These are phyloP conservation scores for Lolium rigidum DNA, from an alignment of 176 grass and related monocot genomes.

Conservation along the genomic window DNA sequence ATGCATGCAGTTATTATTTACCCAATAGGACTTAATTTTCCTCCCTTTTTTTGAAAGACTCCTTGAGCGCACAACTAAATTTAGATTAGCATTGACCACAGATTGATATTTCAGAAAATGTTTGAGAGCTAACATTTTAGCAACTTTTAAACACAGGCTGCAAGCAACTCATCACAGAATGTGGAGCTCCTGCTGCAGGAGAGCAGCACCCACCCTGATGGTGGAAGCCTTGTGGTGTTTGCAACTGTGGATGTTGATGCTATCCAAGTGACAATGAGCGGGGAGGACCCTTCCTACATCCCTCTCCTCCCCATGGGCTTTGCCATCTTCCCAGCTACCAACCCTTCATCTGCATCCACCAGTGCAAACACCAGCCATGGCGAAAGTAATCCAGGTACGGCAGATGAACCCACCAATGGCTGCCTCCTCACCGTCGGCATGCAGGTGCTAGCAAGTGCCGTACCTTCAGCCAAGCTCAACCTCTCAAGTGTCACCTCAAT, in stretches of 20 bases:
- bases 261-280: slow-evolving; percentile 91
- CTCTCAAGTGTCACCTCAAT: slow-evolving; percentile 85
- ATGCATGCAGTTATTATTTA: not conserved
- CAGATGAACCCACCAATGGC: slow-evolving; percentile 38
- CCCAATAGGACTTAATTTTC: not conserved
- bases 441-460: slow-evolving; percentile 84
- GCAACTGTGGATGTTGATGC: slow-evolving; percentile 85
- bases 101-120: not conserved
- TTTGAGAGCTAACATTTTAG: not conserved
- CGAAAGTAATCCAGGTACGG: slow-evolving; percentile 12
- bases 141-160: slow-evolving; percentile 57
- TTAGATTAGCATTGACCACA: not conserved
- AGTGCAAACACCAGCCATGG: slow-evolving; percentile 16
- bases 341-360: slow-evolving; percentile 33
- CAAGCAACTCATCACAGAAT: slow-evolving; percentile 95
- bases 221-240: slow-evolving; percentile 82
- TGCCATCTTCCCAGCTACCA: slow-evolving; percentile 69
- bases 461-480: slow-evolving; percentile 89
- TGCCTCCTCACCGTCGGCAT: slow-evolving; percentile 91
- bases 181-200: slow-evolving; percentile 98
- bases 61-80: not conserved
- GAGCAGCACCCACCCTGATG: slow-evolving; percentile 84
- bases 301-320: slow-evolving; percentile 89
- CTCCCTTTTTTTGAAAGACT: not conserved
- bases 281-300: slow-evolving; percentile 91